A percentile compares a stretch with the other conserved stretches of the same genome.
These are phyloP conservation scores for Oryza glaberrima DNA, from an alignment of 176 grass and related monocot species.

Conservation along the genomic window DNA sequence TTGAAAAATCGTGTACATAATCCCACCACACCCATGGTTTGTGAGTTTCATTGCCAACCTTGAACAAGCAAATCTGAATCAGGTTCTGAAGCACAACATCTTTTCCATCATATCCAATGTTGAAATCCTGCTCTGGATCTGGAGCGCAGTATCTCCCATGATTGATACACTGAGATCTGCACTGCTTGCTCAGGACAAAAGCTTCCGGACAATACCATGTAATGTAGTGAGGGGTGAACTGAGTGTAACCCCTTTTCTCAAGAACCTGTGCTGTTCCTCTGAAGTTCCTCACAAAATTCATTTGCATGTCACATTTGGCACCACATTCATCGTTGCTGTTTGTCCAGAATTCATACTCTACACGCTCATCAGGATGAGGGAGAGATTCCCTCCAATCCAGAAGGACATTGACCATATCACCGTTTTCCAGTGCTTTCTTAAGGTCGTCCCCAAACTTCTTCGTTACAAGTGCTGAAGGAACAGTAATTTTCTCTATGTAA, in stretches of 20 bases:
- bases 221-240: slow-evolving; percentile 92
- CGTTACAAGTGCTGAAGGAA: slow-evolving; percentile 70
- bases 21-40: slow-evolving; percentile 96
- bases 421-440: slow-evolving; percentile 56
- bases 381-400: slow-evolving; percentile 87
- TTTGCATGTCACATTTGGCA: slow-evolving; percentile 78
- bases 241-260: slow-evolving; percentile 76
- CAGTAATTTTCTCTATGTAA: slow-evolving; percentile 69
- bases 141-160: slow-evolving; percentile 81
- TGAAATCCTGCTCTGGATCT: slow-evolving; percentile 91
- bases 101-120: slow-evolving; percentile 69
- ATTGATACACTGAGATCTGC: slow-evolving; percentile 84
- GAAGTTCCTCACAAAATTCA: slow-evolving; percentile 73
- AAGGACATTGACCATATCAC: slow-evolving; percentile 79
- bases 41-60: slow-evolving; percentile 62
- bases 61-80: slow-evolving; percentile 77
- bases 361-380: slow-evolving; percentile 81
- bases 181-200: slow-evolving; percentile 75
- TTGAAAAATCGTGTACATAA: slow-evolving; percentile 83
- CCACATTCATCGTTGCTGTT: slow-evolving; percentile 93
- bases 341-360: slow-evolving; percentile 89
- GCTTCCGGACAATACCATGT: slow-evolving; percentile 91
- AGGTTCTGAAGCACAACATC: slow-evolving; percentile 84
- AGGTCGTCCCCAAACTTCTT: slow-evolving; percentile 77
- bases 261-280: slow-evolving; percentile 72